Percentiles rank a stretch among this genome's conserved stretches.
Conservation (phyloP, 306 rosid genomes). For the Medicago lupulina region DNA sequence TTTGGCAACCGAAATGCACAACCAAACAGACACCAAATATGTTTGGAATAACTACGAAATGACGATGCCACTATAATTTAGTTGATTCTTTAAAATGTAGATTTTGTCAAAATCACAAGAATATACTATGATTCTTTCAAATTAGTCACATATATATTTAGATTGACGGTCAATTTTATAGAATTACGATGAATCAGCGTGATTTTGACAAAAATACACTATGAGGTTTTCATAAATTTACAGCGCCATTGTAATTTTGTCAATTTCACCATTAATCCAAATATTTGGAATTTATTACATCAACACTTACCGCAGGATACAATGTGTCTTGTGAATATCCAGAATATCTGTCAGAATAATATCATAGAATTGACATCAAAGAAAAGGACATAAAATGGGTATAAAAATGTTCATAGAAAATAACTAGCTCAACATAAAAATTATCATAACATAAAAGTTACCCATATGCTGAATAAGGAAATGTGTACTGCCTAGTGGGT, state of each 20-base stretch:
- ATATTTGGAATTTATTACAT: not conserved
- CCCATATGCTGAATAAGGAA: slow-evolving; percentile 90
- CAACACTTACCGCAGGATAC: slow-evolving; percentile 66
- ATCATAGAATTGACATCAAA: slow-evolving; percentile 17
- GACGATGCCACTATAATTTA: no score
- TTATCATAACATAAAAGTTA: slow-evolving; percentile 38
- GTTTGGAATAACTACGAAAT: not conserved
- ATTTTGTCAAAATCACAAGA: not conserved
- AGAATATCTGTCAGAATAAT: slow-evolving; percentile 58
- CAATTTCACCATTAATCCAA: not conserved
- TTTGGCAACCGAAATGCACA: no score
- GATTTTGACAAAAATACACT: no score
- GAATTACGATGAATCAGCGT: no score
- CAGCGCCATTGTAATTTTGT: not conserved
- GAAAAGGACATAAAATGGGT: not conserved
- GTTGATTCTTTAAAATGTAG: not conserved
- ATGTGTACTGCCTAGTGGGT: slow-evolving; percentile 71
- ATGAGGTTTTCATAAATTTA: not conserved
- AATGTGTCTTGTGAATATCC: slow-evolving; percentile 83
- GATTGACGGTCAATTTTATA: no score
- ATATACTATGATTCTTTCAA: no score
- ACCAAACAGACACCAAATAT: no score
- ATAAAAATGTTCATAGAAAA: slow-evolving; percentile 10
- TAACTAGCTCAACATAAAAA: slow-evolving; percentile 3
- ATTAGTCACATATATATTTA: no score